phyloP scores from a whole-genome alignment of 2,329 filamentous ascomycete genomes.

The Cytospora piceae region DNA sequence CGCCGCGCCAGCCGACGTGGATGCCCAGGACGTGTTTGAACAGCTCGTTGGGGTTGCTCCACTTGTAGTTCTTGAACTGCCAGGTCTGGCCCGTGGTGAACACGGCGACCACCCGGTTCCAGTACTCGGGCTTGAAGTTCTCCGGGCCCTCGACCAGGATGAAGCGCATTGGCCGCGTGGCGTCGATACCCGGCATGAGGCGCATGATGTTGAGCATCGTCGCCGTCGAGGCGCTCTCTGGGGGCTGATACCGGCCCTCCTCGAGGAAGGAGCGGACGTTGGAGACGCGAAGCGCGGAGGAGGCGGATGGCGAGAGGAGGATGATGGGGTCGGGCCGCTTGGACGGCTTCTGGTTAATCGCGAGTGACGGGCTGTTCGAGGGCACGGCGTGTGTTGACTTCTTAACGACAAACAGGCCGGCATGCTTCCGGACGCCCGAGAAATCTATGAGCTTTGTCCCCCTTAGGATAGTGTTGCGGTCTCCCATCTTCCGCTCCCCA shows the following conservation, averaged over 20 bases:
- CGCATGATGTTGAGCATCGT: conserved; percentile 89
- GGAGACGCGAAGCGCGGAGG: conserved; percentile 89
- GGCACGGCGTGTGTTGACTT: conserved; percentile 49
- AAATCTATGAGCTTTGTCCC: conserved; percentile 94
- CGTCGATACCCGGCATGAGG: conserved; percentile 70
- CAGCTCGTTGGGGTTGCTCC: conserved; percentile 83
- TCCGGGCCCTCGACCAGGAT: conserved; percentile 92
- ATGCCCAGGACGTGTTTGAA: conserved; percentile 88
- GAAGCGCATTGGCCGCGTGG: conserved; percentile 79
- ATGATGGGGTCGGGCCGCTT: conserved; percentile 82
- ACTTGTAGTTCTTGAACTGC: conserved; percentile 99
- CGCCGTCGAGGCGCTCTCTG: conserved; percentile 70
- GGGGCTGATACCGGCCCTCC: conserved; percentile 77
- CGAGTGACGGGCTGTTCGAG: conserved; percentile 46
- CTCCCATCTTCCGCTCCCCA: conserved; percentile 87
- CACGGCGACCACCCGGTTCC: conserved; percentile 91
- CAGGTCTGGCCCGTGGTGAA: conserved; percentile 97
- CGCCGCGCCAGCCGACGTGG: conserved; percentile 89
- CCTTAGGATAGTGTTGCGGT: conserved; percentile 84
- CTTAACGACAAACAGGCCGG: conserved; percentile 73
- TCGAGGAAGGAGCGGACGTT: conserved; percentile 96
- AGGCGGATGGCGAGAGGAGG: conserved; percentile 92
- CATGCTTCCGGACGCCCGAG: conserved; percentile 86
- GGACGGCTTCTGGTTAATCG: conserved; percentile 58
- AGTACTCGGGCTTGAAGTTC: conserved; percentile 98